phyloP scores from a whole-genome alignment of 257 asterid genomes.

The Rubia yunnanensis region DNA sequence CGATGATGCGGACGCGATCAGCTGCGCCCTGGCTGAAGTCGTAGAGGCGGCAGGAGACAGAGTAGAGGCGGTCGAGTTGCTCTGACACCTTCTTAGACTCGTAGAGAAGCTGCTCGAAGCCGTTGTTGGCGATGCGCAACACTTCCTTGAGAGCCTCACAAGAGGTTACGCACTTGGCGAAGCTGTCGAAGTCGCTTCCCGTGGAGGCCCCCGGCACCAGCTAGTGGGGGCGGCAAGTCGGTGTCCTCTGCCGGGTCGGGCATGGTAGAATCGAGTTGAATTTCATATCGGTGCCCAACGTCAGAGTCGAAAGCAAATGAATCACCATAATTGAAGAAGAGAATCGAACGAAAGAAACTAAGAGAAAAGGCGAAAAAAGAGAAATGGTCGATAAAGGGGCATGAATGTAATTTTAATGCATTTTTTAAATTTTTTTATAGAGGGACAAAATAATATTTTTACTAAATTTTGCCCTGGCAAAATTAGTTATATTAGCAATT shows the following conservation, averaged over 20 bases:
- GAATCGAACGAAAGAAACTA: too few species aligned
- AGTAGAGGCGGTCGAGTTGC: slow-evolving; percentile 64
- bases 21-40: slow-evolving; percentile 52
- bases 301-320: neutral
- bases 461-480: too few species aligned
- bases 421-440: too few species aligned
- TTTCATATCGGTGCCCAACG: slow-evolving; percentile 67
- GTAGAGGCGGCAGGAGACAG: slow-evolving; percentile 41
- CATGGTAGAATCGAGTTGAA: too few species aligned
- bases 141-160: slow-evolving; percentile 70
- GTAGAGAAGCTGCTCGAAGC: too few species aligned
- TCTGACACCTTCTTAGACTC: slow-evolving; percentile 92
- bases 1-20: slow-evolving; percentile 66
- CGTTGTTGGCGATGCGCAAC: slow-evolving; percentile 75
- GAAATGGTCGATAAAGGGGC: too few species aligned
- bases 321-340: too few species aligned
- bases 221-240: slow-evolving; percentile 10
- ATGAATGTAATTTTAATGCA: too few species aligned
- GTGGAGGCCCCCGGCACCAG: slow-evolving; percentile 40
- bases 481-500: too few species aligned
- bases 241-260: too few species aligned
- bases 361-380: too few species aligned
- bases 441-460: too few species aligned
- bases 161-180: slow-evolving; percentile 61
- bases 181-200: slow-evolving; percentile 83